These are phyloP conservation scores for Aspergillus chevalieri DNA, from an alignment of 2,329 filamentous ascomycete species.

Conservation along the genomic window DNA sequence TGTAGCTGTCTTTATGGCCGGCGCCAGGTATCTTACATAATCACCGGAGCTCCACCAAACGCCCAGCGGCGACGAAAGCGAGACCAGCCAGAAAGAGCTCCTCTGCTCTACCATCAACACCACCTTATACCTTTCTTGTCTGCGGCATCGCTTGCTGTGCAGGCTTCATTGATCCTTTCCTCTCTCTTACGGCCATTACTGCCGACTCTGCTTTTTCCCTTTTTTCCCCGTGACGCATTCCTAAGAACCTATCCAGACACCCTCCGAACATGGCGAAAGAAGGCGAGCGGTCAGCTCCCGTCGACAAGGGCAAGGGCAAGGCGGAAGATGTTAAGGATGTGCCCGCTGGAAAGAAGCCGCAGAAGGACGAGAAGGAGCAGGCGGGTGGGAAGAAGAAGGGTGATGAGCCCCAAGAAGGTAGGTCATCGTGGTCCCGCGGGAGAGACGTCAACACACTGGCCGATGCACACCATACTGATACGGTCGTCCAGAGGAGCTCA, in stretches of 20 bases:
- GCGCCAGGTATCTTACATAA: slow-evolving; percentile 18
- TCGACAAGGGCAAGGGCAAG: slow-evolving; percentile 97
- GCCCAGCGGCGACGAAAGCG: slow-evolving; percentile 14
- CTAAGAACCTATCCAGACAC: slow-evolving; percentile 23
- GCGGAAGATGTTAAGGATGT: slow-evolving; percentile 62
- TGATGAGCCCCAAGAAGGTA: slow-evolving; percentile 59
- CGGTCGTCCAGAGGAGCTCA: slow-evolving; percentile 72
- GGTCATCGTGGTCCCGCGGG: slow-evolving; percentile 34
- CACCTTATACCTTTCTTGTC: slow-evolving; percentile 17
- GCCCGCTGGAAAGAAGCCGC: slow-evolving; percentile 47
- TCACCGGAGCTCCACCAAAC: slow-evolving; percentile 19
- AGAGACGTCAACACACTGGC: not conserved
- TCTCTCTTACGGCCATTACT: slow-evolving; percentile 7
- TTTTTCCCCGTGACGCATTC: slow-evolving; percentile 3
- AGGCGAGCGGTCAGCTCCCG: slow-evolving; percentile 73
- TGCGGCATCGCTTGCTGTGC: slow-evolving; percentile 13
- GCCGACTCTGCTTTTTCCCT: slow-evolving; percentile 1
- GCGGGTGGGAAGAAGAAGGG: slow-evolving; percentile 69
- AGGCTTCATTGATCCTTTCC: slow-evolving; percentile 9
- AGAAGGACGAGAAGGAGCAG: slow-evolving; percentile 64
- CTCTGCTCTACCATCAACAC: slow-evolving; percentile 20
- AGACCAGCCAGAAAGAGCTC: slow-evolving; percentile 19
- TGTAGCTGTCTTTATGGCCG: not conserved
- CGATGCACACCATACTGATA: slow-evolving; percentile 16
- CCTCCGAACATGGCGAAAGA: slow-evolving; percentile 75